These are phyloP conservation scores for Pinus albicaulis DNA, from an alignment of 75 land plant species.

Conservation along the genomic window DNA sequence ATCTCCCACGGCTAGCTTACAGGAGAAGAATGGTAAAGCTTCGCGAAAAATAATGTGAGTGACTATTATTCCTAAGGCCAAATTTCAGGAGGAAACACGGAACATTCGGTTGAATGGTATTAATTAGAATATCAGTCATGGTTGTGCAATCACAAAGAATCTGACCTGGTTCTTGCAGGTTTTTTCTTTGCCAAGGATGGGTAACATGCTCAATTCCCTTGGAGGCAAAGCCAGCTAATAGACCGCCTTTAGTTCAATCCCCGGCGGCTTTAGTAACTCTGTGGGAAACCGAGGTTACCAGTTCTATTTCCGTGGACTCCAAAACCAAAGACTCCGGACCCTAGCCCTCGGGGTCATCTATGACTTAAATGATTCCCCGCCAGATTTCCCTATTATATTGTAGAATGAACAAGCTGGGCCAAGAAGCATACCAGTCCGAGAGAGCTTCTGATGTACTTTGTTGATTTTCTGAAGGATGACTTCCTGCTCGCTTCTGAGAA, in stretches of 20 bases:
- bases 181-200: too few relatives aligned
- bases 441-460: not conserved
- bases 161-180: too few relatives aligned
- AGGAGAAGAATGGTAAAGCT: not conserved
- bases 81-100: too few relatives aligned
- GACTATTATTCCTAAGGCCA: too few relatives aligned
- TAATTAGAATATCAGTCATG: too few relatives aligned
- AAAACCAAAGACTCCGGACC: not conserved
- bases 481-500: not conserved
- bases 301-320: not conserved
- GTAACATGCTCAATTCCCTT: not conserved
- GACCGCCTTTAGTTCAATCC: too few relatives aligned
- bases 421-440: not conserved
- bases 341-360: not conserved
- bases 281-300: not conserved
- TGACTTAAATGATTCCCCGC: not conserved
- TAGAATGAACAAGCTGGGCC: not conserved
- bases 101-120: too few relatives aligned
- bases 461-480: constrained; percentile 1
- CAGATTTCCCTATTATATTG: not conserved
- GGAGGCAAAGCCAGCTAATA: not conserved
- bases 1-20: too few relatives aligned
- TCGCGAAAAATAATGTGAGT: too few relatives aligned
- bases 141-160: too few relatives aligned
- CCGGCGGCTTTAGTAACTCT: too few relatives aligned